Evolutionary conservation across 140 eudicot genomes (phyloP), one percentile per base, ranked within the genome.

Genomic region (Bidens hawaiensis): DNA sequence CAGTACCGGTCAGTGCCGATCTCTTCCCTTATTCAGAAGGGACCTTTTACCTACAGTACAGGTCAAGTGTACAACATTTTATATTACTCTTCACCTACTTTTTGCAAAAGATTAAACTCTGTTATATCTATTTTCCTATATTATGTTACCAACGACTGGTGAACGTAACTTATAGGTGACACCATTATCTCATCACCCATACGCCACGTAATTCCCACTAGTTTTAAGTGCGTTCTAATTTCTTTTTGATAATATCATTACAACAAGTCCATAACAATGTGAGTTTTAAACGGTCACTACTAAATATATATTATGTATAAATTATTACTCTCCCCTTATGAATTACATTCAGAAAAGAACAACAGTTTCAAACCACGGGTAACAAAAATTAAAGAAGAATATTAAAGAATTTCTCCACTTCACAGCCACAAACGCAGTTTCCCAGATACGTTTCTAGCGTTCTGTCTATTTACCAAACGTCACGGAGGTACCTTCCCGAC

Each of bases 381-480:
- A 49, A 47, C 40, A 21, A 5, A 11, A 13, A n/a, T 48, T 22
- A 63, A 63, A 72, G 64, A 52, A 63, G 71, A 50, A 71, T 38
- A 71, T 63, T 33, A 71, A 71, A 72, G 77, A 72, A 72, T 72
- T 53, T 72, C 57, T 63, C 3, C 49, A 72, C 24, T 70, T 11
- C n/a, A 38, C 51, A n/a, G 45, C 19, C 36, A 68, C 47, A 65
- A 34, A 54, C 30, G 52, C 58, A 9, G 59, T 53, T 42, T 46
- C 64, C 57, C 30, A 18, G 56, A 55, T 53, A 43, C 30, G 59
- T 60, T 27, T 51, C 69, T 42, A 11, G 34, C 50, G 57, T 28
- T 38, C 38, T 27, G 27, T 42, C 57, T 7, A 30, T 61, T 75
- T 67, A 94, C 97, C 97, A 90, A 18, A 90, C 94, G 59, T 7